Evolutionary conservation across 2,329 filamentous ascomycete genomes (phyloP).

Genomic region (Colletotrichum truncatum): DNA sequence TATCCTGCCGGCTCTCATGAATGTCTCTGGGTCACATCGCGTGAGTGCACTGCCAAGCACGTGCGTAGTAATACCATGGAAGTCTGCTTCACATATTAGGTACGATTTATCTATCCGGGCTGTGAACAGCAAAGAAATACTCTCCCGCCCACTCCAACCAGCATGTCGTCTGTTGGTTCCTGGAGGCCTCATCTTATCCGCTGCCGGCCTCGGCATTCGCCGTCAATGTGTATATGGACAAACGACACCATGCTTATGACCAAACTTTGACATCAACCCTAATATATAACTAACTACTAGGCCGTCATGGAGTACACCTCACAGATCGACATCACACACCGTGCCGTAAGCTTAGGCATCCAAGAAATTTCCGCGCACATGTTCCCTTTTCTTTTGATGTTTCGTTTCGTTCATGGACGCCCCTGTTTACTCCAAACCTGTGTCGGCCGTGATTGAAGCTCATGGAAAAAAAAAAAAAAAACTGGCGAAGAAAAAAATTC

Average conservation of each 20-base stretch:
- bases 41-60: conserved; percentile 8
- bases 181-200: neutral
- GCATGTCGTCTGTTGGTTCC: neutral
- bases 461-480: neutral
- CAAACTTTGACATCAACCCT: neutral
- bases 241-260: neutral
- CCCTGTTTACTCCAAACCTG: neutral
- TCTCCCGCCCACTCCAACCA: neutral
- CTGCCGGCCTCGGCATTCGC: neutral
- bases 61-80: neutral
- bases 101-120: neutral
- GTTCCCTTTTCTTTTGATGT: neutral
- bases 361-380: neutral
- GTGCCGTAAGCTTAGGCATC: neutral
- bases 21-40: neutral
- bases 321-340: neutral
- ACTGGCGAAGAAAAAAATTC: too few species aligned
- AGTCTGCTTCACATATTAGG: neutral
- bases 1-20: conserved; percentile 5
- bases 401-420: neutral
- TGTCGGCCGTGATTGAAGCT: conserved; percentile 7
- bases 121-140: neutral
- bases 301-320: neutral
- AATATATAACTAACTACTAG: neutral
- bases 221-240: neutral